phyloP scores from a whole-genome alignment of 345 rosid genomes.

The Camelina sativa region DNA sequence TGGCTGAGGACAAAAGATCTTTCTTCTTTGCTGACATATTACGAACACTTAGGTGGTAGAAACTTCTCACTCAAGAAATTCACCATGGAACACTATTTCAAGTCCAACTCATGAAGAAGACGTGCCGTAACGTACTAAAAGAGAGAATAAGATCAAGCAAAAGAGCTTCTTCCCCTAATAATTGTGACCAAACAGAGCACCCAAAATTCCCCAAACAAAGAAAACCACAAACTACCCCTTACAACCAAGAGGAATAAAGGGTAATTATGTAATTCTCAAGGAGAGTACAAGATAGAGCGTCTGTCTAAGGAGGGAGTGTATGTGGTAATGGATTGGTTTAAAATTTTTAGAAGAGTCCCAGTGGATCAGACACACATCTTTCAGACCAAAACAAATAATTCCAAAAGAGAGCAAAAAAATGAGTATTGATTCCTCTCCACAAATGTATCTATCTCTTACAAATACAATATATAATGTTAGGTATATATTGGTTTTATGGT shows the following conservation, averaged over 20 bases:
- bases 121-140: slow-evolving; percentile 20
- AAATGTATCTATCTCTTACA: slow-evolving; percentile 31
- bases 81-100: slow-evolving; percentile 52
- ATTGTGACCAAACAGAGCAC: slow-evolving; percentile 27
- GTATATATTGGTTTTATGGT: slow-evolving; percentile 5
- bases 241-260: slow-evolving; percentile 23
- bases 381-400: slow-evolving; percentile 31
- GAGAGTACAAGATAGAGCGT: slow-evolving; percentile 39
- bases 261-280: slow-evolving; percentile 11
- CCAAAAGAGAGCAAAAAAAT: not conserved
- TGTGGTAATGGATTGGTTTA: slow-evolving; percentile 41
- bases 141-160: slow-evolving; percentile 33
- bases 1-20: slow-evolving; percentile 79
- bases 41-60: slow-evolving; percentile 41
- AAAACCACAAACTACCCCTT: slow-evolving; percentile 38
- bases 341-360: slow-evolving; percentile 22
- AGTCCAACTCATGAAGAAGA: slow-evolving; percentile 47
- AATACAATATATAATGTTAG: not conserved
- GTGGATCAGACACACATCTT: slow-evolving; percentile 38
- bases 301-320: slow-evolving; percentile 23
- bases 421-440: slow-evolving; percentile 36
- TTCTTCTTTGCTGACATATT: slow-evolving; percentile 69
- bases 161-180: slow-evolving; percentile 35
- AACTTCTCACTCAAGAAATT: slow-evolving; percentile 52
- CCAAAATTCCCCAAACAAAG: slow-evolving; percentile 15